phyloP scores from a whole-genome alignment of 2,329 filamentous ascomycete species.

The Albophoma yamanashiensis region DNA sequence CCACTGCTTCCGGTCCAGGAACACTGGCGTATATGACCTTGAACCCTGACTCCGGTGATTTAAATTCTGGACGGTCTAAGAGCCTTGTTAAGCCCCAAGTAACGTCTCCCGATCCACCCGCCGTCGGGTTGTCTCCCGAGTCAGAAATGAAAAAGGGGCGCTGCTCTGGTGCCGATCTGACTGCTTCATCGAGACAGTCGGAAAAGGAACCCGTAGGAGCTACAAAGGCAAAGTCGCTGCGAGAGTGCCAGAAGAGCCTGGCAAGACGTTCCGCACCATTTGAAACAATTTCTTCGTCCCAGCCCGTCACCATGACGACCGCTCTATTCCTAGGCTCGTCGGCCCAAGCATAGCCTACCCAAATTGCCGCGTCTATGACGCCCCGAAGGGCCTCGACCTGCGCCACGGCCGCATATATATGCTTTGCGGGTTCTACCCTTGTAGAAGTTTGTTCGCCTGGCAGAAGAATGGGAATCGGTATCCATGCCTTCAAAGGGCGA shows the following conservation, averaged over 20 bases:
- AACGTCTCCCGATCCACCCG: constrained; percentile 41
- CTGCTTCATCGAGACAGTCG: constrained; percentile 34
- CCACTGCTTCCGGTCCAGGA: constrained; percentile 33
- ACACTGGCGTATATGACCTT: constrained; percentile 42
- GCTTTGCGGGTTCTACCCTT: constrained; percentile 37
- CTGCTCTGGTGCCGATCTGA: constrained; percentile 19
- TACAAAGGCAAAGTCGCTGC: constrained; percentile 37
- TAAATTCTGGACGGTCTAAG: constrained; percentile 33
- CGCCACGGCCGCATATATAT: constrained; percentile 37
- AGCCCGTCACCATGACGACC: constrained; percentile 38
- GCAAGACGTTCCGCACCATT: constrained; percentile 33
- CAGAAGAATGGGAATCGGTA: constrained; percentile 38
- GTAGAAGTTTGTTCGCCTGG: constrained; percentile 46
- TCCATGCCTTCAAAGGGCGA: constrained; percentile 39
- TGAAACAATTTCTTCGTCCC: constrained; percentile 27
- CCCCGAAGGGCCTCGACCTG: constrained; percentile 26
- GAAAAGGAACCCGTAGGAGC: constrained; percentile 36
- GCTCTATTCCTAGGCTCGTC: constrained; percentile 42
- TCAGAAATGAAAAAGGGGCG: constrained; percentile 44
- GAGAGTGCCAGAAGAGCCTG: constrained; percentile 34
- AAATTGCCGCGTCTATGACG: constrained; percentile 40
- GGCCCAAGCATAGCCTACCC: constrained; percentile 47
- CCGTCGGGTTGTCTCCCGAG: constrained; percentile 44
- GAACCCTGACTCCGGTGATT: constrained; percentile 18
- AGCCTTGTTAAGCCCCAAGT: constrained; percentile 38